Evolutionary conservation across 2,329 filamentous ascomycete genomes (phyloP), one percentile per base, ranked within the genome.

Genomic region (Aspergillus aculeatinus): DNA sequence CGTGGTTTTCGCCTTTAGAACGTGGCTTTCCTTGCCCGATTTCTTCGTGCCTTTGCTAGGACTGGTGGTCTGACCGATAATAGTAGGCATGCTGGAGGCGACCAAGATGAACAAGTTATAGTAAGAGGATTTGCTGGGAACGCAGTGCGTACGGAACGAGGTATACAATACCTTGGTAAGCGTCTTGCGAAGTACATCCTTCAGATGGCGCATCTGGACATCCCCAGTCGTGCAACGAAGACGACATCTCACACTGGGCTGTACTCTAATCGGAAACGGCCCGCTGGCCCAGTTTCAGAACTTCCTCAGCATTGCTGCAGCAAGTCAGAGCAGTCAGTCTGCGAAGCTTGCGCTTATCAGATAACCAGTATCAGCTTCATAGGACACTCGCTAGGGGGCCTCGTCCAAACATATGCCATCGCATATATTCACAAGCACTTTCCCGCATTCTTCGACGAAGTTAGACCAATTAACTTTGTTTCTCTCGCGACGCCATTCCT

Each of bases 361-460:
- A 92, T 96, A 69, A 95, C 92, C 11, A 96, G 92, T 73, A 97
- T 98, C 74, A 97, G 93, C 71, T 96, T 98, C 72, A 85, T 98
- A 59, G 92, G 88, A 0, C 94, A 98, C 76, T 97, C 93, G 0
- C 84, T 98, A 0, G 94, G 94, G 29, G 94, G 94, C 0, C 81
- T 96, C 19, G 85, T 96, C 16, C 94, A 98, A 74, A 96, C 90
- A 0, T 98, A 98, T 73, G 94, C 94, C 2, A 88, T 98, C 60
- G 94, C 93, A 9, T 98, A 98, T 73, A 96, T 98, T 50, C 90
- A 97, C 69, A 97, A 97, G 72, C 92, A 98, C 74, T 96, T 92
- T 0, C 94, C 94, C 1, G 80, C 88, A 10, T 98, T 98, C 74
- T 98, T 98, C 69, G 84, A 93, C 53, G 80, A 87, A 5, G 96